Evolutionary conservation across 768 basidiomycete genomes (phyloP), one percentile per base, ranked within the genome.

Genomic region (Paxillus ammoniavirescens): DNA sequence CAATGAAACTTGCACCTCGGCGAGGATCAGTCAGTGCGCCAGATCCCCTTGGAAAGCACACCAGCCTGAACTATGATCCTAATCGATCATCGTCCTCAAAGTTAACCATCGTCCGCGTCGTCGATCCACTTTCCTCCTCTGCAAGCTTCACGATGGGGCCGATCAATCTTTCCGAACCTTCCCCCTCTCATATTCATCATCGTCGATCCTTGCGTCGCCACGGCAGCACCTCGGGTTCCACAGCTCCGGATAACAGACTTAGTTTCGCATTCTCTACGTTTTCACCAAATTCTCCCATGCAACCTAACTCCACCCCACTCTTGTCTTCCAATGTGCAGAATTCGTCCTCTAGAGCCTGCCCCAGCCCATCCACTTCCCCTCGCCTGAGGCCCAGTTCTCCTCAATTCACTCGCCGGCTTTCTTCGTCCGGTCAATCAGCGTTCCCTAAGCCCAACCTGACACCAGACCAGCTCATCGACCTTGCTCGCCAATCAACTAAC

Each of bases 101-200:
- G 4, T 75, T 91, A 38, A 90, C 88, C 47, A 91, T 92, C 70
- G 85, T 91, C 23, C 85, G 86, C 50, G 83, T 90, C 48, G 69
- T 65, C 47, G 67, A 69, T 67, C 64, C 57, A 62, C 55, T 30
- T 66, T 10, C 61, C 36, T 65, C 63, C 56, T 64, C 73, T 50
- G 9, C 52, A 13, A 47, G 42, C 36, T 23, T 30, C 15, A 63
- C 44, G 47, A 55, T 38, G 8, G 47, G 54, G 26, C 42, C 55
- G n/a, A 45, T 61, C 45, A 69, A 60, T 58, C 63, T 55, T 41
- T 66, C 53, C 49, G 71, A 63, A 49, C 66, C 46, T 28, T 66
- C 57, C 46, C 42, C 66, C 52, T 61, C 55, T 23, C 60, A 59
- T 55, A 63, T 50, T 43, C 66, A 58, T 61, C 58, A 46, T 57